Percentiles rank a stretch among this genome's conserved stretches.
phyloP scores from a whole-genome alignment of 2,329 filamentous ascomycete genomes.

The Trichocomaceae sp. region DNA sequence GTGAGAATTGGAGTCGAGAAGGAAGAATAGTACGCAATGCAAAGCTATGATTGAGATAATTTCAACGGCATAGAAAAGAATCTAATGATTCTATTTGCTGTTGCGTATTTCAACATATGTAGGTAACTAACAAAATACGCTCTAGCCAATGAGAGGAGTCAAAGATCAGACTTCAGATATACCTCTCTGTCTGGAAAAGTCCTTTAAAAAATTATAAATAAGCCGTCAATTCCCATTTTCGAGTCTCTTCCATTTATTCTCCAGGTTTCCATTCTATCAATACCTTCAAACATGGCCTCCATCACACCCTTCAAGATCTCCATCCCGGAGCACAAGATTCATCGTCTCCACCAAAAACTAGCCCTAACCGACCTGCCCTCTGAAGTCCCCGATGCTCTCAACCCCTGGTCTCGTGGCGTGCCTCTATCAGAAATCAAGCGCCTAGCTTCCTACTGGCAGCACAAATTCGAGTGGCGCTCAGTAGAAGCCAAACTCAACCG shows the following conservation, averaged over 20 bases:
- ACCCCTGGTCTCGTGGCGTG: slow-evolving; percentile 1
- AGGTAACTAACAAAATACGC: slow-evolving; percentile 3
- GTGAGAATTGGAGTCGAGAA: not conserved
- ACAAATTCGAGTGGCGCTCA: slow-evolving; percentile 3
- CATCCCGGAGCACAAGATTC: not conserved
- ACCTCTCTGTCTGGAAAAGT: not conserved
- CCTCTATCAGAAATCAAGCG: slow-evolving; percentile 5
- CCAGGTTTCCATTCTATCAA: not conserved
- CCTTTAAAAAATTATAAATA: not conserved
- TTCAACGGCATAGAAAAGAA: not conserved
- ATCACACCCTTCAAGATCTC: slow-evolving; percentile 3
- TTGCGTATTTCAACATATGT: not conserved
- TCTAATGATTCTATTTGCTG: not conserved
- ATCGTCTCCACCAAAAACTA: slow-evolving; percentile 8
- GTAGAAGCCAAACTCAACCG: not conserved
- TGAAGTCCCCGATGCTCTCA: not conserved
- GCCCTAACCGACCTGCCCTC: slow-evolving; percentile 7
- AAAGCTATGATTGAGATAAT: not conserved
- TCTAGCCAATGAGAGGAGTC: not conserved
- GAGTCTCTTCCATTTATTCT: not conserved
- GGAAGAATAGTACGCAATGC: not conserved
- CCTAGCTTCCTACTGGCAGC: not conserved
- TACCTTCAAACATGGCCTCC: not conserved
- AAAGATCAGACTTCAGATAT: not conserved
- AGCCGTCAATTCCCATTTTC: no score